phyloP scores from a whole-genome alignment of 192 early-diverging fungal genomes.

The Radiomyces spectabilis region DNA sequence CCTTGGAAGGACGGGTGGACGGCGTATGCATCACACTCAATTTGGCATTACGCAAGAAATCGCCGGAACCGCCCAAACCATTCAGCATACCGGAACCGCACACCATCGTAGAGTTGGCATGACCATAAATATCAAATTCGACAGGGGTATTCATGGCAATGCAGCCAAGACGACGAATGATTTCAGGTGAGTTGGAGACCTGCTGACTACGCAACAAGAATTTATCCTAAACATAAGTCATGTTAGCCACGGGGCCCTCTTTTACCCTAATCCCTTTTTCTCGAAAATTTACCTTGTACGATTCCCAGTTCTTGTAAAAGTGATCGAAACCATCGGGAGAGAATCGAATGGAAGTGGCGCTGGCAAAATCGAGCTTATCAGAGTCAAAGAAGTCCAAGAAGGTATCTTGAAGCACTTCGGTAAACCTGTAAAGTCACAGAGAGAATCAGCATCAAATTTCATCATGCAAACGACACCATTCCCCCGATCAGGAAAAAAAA shows the following conservation, averaged over 20 bases:
- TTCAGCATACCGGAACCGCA: slow-evolving; percentile 35
- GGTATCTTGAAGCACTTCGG: slow-evolving; percentile 38
- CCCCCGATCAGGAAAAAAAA: neutral
- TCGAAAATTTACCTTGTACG: slow-evolving; percentile 19
- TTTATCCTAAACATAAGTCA: slow-evolving; percentile 5
- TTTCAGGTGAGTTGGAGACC: slow-evolving; percentile 36
- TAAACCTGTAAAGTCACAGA: slow-evolving; percentile 11
- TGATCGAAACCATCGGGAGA: slow-evolving; percentile 31
- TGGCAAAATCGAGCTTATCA: slow-evolving; percentile 16
- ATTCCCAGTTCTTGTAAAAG: slow-evolving; percentile 33
- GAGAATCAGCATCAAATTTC: neutral
- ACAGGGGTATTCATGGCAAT: slow-evolving; percentile 40
- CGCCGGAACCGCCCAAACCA: slow-evolving; percentile 31
- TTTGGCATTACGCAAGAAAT: slow-evolving; percentile 35
- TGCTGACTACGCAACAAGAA: slow-evolving; percentile 32
- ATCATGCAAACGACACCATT: neutral
- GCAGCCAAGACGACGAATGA: slow-evolving; percentile 32
- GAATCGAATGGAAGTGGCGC: slow-evolving; percentile 32
- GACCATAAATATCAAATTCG: slow-evolving; percentile 38
- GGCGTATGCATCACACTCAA: slow-evolving; percentile 36
- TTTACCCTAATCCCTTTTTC: neutral
- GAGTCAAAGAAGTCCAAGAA: slow-evolving; percentile 34
- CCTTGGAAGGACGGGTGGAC: slow-evolving; percentile 30
- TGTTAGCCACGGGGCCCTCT: neutral
- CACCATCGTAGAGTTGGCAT: slow-evolving; percentile 33